Base-by-base conservation (phyloP, 1,284 basidiomycete genomes). In the Microbotryum intermedium region DNA sequence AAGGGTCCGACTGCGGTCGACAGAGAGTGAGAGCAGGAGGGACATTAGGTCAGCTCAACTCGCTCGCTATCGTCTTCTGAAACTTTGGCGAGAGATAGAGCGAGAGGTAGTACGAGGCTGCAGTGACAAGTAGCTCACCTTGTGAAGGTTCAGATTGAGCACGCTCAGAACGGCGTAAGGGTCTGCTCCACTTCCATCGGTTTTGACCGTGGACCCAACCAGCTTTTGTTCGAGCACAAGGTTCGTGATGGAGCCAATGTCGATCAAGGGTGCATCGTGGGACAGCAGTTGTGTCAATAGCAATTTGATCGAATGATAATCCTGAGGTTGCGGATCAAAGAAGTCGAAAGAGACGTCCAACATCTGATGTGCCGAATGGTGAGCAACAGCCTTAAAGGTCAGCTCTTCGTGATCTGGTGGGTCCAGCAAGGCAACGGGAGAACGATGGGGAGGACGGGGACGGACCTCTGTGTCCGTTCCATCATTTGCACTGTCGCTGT, bases 291-390 rank as follows among this genome's bases (percentile, higher is more conserved):
- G 91, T 0, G 76, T 76, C 3, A 92, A 76, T 5, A 95, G 81
- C 0, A 87, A 82, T 70, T 91, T 90, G 72, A 92, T 77, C 1
- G 89, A 88, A 64, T 87, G 84, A 75, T 87, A 92, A 77, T 97
- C 91, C 62, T 89, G 80, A 50, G 81, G 80, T 69, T 88, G 85
- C 5, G 89, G 83, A 74, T 88, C 85, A 79, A 88, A 90, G 74
- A 93, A 95, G 70, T 93, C 90, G 72, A 95, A 94, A 71, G 89
- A 85, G 69, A 95, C 87, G 74, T 94, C 82, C 72, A 88, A 79
- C 75, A 84, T 68, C 63, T 71, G 62, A 39, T 18, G 13, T 18
- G 18, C 18, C 2, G 13, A 39, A n/a, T n/a, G n/a, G n/a, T n/a
- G n/a, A n/a, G n/a, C n/a, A n/a, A n/a, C n/a, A n/a, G n/a, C n/a